phyloP scores from a whole-genome alignment of 495 filamentous ascomycete genomes.

The Annulohypoxylon bovei region DNA sequence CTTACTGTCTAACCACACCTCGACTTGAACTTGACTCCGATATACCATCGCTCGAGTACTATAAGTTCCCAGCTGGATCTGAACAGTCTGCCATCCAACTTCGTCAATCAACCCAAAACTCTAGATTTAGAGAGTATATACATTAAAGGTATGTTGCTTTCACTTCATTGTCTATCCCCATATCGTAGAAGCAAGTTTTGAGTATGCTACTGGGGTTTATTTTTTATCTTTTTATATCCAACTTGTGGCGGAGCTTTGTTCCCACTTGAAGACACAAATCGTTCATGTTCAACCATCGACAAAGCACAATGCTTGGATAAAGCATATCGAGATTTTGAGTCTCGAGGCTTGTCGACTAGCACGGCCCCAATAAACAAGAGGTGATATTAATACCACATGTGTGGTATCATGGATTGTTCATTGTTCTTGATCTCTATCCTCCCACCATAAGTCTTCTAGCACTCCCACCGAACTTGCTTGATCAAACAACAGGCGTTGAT shows the following conservation, averaged over 20 bases:
- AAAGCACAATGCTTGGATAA: conserved; percentile 29
- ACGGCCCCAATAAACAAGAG: conserved; percentile 1
- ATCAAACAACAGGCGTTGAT: conserved; percentile 27
- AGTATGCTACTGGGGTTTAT: neutral
- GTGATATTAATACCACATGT: conserved; percentile 17
- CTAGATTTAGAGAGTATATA: neutral
- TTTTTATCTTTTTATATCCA: too few species aligned
- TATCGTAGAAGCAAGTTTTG: neutral
- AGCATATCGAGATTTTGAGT: neutral
- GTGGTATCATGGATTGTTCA: neutral
- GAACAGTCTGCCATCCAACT: conserved; percentile 27
- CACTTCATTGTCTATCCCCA: conserved; percentile 10
- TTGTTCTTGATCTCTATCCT: neutral
- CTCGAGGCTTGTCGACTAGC: neutral
- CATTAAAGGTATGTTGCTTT: conserved; percentile 26
- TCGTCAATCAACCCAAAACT: neutral
- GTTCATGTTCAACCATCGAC: conserved; percentile 15
- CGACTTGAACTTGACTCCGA: neutral
- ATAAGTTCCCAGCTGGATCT: conserved; percentile 51
- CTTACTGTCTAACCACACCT: conserved; percentile 46
- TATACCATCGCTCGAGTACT: conserved; percentile 25
- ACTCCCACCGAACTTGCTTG: conserved; percentile 27
- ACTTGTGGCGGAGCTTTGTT: conserved; percentile 6
- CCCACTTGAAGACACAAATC: neutral
- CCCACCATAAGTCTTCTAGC: conserved; percentile 7